Conservation (phyloP, 768 basidiomycete species). For the Calocybe gangraenosa region DNA sequence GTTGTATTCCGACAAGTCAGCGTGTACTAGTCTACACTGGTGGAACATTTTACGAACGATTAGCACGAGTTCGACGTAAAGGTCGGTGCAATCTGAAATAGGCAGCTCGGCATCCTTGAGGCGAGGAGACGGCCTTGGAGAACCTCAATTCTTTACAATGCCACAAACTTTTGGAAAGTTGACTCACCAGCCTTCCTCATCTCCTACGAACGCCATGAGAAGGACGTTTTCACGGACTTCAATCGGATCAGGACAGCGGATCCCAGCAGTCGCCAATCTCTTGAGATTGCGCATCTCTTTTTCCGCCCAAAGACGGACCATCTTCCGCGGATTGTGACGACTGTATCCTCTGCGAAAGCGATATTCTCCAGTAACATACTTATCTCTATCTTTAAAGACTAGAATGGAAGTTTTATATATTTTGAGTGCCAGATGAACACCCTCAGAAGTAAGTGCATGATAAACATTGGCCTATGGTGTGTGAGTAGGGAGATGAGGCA, state of each 20-base stretch:
- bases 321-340: conserved; percentile 92
- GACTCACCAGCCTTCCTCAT: conserved; percentile 73
- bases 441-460: conserved; percentile 63
- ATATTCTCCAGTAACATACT: conserved; percentile 93
- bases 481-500: conserved; percentile 1
- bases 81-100: conserved; percentile 40
- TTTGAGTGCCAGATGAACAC: conserved; percentile 81
- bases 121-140: conserved; percentile 80
- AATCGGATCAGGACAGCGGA: conserved; percentile 82
- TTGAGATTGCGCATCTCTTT: conserved; percentile 98
- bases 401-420: conserved; percentile 99
- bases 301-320: conserved; percentile 98
- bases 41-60: conserved; percentile 83
- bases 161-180: background rate
- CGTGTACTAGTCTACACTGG: conserved; percentile 91
- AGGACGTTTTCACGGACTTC: conserved; percentile 97
- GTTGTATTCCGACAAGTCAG: conserved; percentile 98
- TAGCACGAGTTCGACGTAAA: conserved; percentile 81
- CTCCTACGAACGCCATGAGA: conserved; percentile 91
- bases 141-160: background rate
- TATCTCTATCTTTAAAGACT: conserved; percentile 95
- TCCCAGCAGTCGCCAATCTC: conserved; percentile 76
- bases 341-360: conserved; percentile 91
- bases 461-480: conserved; percentile 87
- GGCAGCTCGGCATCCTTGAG: conserved; percentile 79